These are phyloP conservation scores for Candida sp. DNA, from an alignment of 1,139 yeast genomes.

Conservation along the genomic window DNA sequence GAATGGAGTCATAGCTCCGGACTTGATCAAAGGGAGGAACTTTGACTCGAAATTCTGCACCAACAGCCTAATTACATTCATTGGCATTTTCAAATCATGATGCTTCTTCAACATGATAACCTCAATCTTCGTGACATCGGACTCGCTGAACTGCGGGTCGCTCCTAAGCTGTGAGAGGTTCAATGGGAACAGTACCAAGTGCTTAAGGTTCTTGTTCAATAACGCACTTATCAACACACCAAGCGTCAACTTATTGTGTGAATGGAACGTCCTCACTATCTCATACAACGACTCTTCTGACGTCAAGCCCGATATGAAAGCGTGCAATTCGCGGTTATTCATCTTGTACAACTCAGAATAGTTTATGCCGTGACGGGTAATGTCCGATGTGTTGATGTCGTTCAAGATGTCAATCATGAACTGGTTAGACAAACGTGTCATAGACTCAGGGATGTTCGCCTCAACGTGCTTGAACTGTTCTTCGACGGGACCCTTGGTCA, in stretches of 20 bases:
- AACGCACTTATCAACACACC: conserved; percentile 30
- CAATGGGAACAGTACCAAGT: conserved; percentile 26
- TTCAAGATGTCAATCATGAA: conserved; percentile 23
- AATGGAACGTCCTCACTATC: conserved; percentile 27
- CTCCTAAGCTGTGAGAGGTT: conserved; percentile 3
- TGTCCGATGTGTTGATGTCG: conserved; percentile 22
- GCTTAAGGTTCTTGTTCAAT: conserved; percentile 28
- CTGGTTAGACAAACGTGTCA: conserved; percentile 14
- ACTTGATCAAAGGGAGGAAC: conserved; percentile 32
- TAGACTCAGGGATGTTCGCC: neutral
- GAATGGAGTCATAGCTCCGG: conserved; percentile 31
- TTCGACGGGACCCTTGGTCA: conserved; percentile 34
- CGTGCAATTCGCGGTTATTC: conserved; percentile 21
- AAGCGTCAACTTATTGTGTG: conserved; percentile 29
- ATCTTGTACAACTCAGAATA: conserved; percentile 17
- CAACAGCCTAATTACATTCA: conserved; percentile 34
- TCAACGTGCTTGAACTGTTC: conserved; percentile 25
- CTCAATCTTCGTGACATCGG: conserved; percentile 22
- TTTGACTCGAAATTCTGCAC: conserved; percentile 26
- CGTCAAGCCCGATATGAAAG: conserved; percentile 24
- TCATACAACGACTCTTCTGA: conserved; percentile 31
- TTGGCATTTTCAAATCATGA: conserved; percentile 35
- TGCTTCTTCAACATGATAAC: conserved; percentile 40
- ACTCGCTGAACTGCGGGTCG: conserved; percentile 2
- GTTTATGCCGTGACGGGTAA: conserved; percentile 12